Evolutionary conservation across 179 eudicot species (phyloP).

Genomic region (Corrigiola litoralis): DNA sequence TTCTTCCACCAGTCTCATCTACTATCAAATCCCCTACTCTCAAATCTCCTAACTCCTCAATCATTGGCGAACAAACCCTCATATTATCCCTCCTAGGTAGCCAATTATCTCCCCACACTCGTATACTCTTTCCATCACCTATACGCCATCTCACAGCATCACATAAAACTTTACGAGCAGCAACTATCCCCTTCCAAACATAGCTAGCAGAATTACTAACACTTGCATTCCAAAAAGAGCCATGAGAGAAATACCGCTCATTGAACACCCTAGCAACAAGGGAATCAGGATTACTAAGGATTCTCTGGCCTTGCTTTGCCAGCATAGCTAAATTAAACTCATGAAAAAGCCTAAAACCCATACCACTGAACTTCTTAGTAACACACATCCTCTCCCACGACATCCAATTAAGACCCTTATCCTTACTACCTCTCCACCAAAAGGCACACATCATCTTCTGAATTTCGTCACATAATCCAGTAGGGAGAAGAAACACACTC

Average conservation of each 20-base stretch:
- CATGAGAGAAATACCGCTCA: background rate
- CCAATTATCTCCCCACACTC: background rate
- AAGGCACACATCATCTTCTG: background rate
- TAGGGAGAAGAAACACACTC: background rate
- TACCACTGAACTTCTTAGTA: background rate
- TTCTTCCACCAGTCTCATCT: background rate
- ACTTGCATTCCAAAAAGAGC: background rate
- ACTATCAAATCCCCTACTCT: background rate
- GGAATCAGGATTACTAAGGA: background rate
- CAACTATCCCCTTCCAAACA: background rate
- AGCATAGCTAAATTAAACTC: background rate
- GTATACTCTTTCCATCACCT: background rate
- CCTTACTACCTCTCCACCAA: background rate
- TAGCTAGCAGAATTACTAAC: background rate
- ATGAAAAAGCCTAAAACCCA: background rate
- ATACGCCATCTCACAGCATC: background rate
- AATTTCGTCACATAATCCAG: background rate
- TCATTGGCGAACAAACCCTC: background rate
- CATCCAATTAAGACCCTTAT: background rate
- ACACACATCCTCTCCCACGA: background rate
- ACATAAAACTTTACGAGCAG: background rate
- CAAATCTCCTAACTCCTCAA: background rate
- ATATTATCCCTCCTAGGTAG: background rate
- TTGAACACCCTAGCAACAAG: background rate
- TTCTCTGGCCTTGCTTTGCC: background rate